Conservation (phyloP, 192 early-diverging fungal species). For the Umbelopsis sp. region DNA sequence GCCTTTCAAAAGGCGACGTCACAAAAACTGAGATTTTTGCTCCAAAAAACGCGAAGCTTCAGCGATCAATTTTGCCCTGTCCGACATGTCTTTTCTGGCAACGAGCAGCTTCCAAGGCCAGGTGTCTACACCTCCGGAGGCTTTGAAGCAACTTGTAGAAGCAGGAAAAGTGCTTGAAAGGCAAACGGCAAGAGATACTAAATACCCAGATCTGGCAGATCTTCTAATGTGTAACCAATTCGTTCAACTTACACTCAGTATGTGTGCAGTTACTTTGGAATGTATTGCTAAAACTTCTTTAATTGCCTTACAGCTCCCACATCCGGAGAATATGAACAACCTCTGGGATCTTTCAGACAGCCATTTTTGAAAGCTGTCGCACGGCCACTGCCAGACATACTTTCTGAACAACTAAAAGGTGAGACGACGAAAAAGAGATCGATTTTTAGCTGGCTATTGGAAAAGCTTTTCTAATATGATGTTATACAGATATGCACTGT, state of each 20-base stretch:
- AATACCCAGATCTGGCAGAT: slow-evolving; percentile 22
- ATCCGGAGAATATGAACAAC: slow-evolving; percentile 15
- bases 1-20: slow-evolving; percentile 13
- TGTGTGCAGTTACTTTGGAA: neutral
- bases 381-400: slow-evolving; percentile 17
- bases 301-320: neutral
- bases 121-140: slow-evolving; percentile 21
- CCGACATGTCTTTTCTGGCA: slow-evolving; percentile 21
- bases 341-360: slow-evolving; percentile 1
- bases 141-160: slow-evolving; percentile 22
- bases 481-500: slow-evolving; percentile 3
- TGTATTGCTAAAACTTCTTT: neutral
- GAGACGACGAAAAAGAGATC: neutral
- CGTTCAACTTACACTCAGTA: neutral
- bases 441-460: neutral
- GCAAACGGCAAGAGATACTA: slow-evolving; percentile 20
- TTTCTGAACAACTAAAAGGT: slow-evolving; percentile 16
- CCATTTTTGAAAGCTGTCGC: slow-evolving; percentile 12
- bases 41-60: slow-evolving; percentile 9
- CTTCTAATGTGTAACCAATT: slow-evolving; percentile 19
- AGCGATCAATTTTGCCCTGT: slow-evolving; percentile 18
- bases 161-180: slow-evolving; percentile 23
- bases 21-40: slow-evolving; percentile 4
- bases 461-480: neutral
- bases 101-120: slow-evolving; percentile 21